Evolutionary conservation across 148 eudicot genomes (phyloP), one percentile per base, ranked within the genome.

Genomic region (Talinum fruticosum): DNA sequence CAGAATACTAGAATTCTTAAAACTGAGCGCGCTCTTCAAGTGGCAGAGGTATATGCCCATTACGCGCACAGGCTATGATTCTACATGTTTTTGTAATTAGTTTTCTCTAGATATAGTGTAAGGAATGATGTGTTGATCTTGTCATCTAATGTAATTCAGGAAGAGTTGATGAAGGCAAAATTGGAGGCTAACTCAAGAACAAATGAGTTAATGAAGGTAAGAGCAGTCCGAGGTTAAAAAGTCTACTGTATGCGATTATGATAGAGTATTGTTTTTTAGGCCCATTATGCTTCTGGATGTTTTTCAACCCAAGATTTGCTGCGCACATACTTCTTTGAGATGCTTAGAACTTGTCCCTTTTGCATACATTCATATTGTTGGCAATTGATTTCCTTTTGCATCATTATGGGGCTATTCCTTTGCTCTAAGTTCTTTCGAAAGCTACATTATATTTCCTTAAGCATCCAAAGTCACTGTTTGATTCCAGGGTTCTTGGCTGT

Each of bases 81-180:
- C 66, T 62, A 8, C 66, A 26, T 62, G 2, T 8, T 18, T 70
- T 16, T 38, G 16, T 26, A 8, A 28, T 32, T 62, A n/a, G 3
- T 24, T 59, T 41, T 41, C 67, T 62, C 13, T 28, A 62, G 8
- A 30, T 28, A 13, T 62, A n/a, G 45, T 35, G 41, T n/a, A 76
- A 16, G 7, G 72, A 76, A 16, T 12, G 72, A 34, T 23, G 30
- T 74, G 72, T 41, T 12, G 30, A 24, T 38, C 47, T 26, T 64
- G 4, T 65, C 51, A 76, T 65, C 34, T 57, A 34, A 62, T 72
- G 74, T 28, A 66, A 75, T 75, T 10, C 71, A 95, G 98, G 97
- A 90, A 79, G 97, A 95, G 84, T 61, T 95, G 89, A 87, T 88
- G 87, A 90, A 88, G 85, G 92, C 97, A 49, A 92, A 88, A 75